A percentile compares a stretch with the other conserved stretches of the same genome.
These are phyloP conservation scores for Suillus paluster DNA, from an alignment of 768 basidiomycete genomes.

Conservation along the genomic window DNA sequence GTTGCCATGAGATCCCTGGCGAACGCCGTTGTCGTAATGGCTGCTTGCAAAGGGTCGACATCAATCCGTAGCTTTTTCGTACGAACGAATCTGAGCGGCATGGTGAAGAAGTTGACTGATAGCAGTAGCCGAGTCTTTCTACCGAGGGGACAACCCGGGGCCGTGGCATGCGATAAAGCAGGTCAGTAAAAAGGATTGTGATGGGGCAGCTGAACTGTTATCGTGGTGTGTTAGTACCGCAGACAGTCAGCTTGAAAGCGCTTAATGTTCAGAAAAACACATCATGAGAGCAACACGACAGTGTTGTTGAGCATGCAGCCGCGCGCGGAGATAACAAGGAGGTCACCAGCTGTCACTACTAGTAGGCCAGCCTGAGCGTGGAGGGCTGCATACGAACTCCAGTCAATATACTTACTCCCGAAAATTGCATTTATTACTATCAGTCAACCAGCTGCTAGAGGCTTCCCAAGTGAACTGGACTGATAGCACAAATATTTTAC, in stretches of 20 bases:
- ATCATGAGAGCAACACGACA: not conserved
- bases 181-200: not conserved
- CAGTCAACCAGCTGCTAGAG: no score
- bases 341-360: no score
- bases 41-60: slow-evolving; percentile 34
- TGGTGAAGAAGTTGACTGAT: slow-evolving; percentile 17
- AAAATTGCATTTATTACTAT: not conserved
- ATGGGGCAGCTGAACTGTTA: not conserved
- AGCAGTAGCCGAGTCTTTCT: not conserved
- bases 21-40: slow-evolving; percentile 33
- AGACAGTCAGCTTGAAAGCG: not conserved
- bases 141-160: not conserved
- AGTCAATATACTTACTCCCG: not conserved
- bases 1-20: slow-evolving; percentile 37
- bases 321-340: not conserved
- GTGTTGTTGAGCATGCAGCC: no score
- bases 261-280: not conserved
- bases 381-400: not conserved
- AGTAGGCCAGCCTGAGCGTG: no score
- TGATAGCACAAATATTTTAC: not conserved
- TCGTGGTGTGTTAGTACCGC: not conserved
- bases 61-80: slow-evolving; percentile 29
- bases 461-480: not conserved
- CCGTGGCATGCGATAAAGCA: not conserved
- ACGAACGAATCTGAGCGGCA: slow-evolving; percentile 35